Base-by-base conservation (phyloP, 1,284 basidiomycete species). In the Boletus calvinii region DNA sequence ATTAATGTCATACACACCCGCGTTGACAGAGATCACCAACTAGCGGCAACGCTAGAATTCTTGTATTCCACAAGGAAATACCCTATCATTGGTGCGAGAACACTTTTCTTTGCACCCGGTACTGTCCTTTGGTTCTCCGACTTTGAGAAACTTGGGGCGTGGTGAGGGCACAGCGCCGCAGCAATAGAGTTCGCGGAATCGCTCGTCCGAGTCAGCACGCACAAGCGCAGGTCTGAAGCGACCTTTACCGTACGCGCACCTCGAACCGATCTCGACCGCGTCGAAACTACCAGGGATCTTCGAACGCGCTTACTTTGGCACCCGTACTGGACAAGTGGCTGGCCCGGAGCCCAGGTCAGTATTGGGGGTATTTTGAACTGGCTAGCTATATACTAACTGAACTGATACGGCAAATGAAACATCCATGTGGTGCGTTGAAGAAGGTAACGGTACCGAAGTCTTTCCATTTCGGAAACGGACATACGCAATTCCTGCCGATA, bases 391-490 rank as follows among this genome's bases (percentile, higher is more conserved):
- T 53, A n/a, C 22, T 24, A 24, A 18, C 17, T n/a, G 42, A 31
- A 39, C 43, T 18, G 18, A 36, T 34, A 24, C 38, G 13, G 24
- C 34, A 24, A 26, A 31, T 34, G 13, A 36, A 20, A 6, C 32
- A 34, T 22, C 12, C 35, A 20, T n/a, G 36, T 8, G 37, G 38
- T 31, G 38, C 31, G 29, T 26, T 30, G 18, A 17, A 35, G 22
- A 8, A 22, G 32, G 31, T 34, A 41, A 48, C 48, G 52, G 50
- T 18, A 32, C 59, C 55, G 61, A 37, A 30, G 17, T 10, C 29
- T 32, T 30, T 63, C 59, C 59, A 63, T 60, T 63, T 60, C 52
- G 59, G 62, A 42, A 46, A 30, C 31, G 30, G 31, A 36, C 12
- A 52, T 22, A 24, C 31, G 36, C 31, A 22, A 37, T 18, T 15